phyloP scores from a whole-genome alignment of 1,284 basidiomycete species.

The Mixia osmundae region DNA sequence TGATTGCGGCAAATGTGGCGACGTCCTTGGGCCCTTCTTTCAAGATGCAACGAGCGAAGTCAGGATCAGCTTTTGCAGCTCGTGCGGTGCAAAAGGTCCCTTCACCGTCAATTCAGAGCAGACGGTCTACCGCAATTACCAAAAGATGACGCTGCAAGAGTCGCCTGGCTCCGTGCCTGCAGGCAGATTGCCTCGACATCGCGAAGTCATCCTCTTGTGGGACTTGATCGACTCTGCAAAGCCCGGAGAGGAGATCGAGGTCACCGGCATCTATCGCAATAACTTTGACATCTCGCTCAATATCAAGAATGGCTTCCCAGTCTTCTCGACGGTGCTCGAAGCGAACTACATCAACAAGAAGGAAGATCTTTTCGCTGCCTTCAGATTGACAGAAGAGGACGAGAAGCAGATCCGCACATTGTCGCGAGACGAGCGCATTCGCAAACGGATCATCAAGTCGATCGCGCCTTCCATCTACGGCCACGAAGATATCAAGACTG shows the following conservation, averaged over 20 bases:
- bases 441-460: conserved; percentile 91
- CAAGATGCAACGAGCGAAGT: conserved; percentile 91
- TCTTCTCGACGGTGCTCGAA: conserved; percentile 93
- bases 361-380: conserved; percentile 76
- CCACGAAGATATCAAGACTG: conserved; percentile 97
- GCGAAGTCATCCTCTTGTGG: conserved; percentile 91
- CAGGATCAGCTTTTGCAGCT: conserved; percentile 77
- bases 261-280: conserved; percentile 93
- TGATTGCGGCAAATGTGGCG: conserved; percentile 80
- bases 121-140: conserved; percentile 97
- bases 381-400: conserved; percentile 88
- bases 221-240: conserved; percentile 95
- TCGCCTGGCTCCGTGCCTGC: conserved; percentile 96
- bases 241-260: conserved; percentile 93
- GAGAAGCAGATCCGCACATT: conserved; percentile 71
- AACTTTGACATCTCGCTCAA: conserved; percentile 97
- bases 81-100: conserved; percentile 80
- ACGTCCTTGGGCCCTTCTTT: conserved; percentile 83
- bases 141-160: conserved; percentile 96
- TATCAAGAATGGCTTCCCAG: conserved; percentile 96
- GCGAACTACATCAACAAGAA: conserved; percentile 97
- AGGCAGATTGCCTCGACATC: conserved; percentile 81
- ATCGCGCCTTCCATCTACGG: conserved; percentile 97
- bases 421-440: conserved; percentile 73
- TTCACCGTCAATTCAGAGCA: conserved; percentile 95